Conservation (phyloP, 2,329 filamentous ascomycete species). For the Aureobasidium sp. region DNA sequence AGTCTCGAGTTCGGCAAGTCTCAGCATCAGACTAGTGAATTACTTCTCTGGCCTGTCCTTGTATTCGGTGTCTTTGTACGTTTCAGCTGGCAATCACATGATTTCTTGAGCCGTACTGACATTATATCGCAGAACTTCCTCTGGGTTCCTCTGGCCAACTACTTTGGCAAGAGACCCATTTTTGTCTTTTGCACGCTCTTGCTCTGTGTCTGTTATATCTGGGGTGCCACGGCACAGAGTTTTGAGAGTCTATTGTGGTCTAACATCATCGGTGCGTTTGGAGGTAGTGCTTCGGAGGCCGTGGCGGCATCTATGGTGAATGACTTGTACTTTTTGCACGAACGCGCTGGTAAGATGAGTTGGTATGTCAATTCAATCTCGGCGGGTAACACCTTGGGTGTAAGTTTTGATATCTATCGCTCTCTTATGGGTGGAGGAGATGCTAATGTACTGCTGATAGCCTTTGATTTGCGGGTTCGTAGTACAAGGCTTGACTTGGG, state of each 20-base stretch:
- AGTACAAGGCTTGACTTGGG: constrained; percentile 33
- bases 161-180: constrained; percentile 42
- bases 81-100: too few relatives aligned
- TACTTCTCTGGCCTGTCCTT: constrained; percentile 38
- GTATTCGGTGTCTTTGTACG: constrained; percentile 40
- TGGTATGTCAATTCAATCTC: constrained; percentile 37
- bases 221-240: constrained; percentile 37
- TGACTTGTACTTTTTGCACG: constrained; percentile 30
- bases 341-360: constrained; percentile 32
- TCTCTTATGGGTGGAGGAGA: background rate
- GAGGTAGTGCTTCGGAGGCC: constrained; percentile 40
- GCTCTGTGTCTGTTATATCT: constrained; percentile 41
- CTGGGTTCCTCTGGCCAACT: constrained; percentile 44
- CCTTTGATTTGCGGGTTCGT: constrained; percentile 37
- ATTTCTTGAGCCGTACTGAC: background rate
- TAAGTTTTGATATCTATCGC: background rate
- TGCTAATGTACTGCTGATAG: background rate
- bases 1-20: constrained; percentile 41
- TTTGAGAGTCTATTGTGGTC: constrained; percentile 41
- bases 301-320: constrained; percentile 37
- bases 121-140: constrained; percentile 37
- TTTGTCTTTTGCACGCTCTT: constrained; percentile 41
- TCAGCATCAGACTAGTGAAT: constrained; percentile 37
- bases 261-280: constrained; percentile 41
- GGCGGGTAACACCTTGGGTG: constrained; percentile 35